Percentiles rank a stretch among this genome's conserved stretches.
Conservation (phyloP, 163 green algal genomes). For the Chloromonas sp. region DNA sequence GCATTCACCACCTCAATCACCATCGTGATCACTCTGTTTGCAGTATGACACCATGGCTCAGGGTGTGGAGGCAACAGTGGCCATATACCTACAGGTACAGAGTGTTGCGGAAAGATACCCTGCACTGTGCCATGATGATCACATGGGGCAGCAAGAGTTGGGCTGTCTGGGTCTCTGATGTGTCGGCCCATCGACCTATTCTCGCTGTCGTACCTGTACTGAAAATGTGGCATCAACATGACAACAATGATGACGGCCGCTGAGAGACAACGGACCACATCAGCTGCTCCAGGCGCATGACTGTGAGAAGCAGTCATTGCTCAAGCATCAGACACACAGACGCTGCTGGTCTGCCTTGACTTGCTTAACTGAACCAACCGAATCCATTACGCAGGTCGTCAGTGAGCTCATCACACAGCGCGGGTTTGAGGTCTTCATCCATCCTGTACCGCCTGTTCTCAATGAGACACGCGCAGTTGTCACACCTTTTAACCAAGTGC, state of each 20-base stretch:
- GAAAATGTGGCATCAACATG: no score
- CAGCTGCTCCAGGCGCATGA: background rate
- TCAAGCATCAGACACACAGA: background rate
- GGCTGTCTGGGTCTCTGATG: no score
- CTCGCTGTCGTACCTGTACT: no score
- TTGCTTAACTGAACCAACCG: no score
- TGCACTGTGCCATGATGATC: no score
- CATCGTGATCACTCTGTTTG: background rate
- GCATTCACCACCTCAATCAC: no score
- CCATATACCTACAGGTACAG: constrained; percentile 53
- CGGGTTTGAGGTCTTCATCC: constrained; percentile 51
- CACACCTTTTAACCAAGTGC: constrained; percentile 26
- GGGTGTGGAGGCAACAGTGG: constrained; percentile 50
- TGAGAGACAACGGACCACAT: background rate
- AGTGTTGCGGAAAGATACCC: no score
- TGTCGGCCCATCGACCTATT: no score
- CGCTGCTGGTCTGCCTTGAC: background rate
- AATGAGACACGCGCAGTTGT: constrained; percentile 55
- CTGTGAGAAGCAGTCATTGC: no score
- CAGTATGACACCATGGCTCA: constrained; percentile 57
- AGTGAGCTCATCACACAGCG: constrained; percentile 24
- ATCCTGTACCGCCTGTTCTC: constrained; percentile 62
- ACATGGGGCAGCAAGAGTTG: no score
- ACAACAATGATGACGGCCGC: no score
- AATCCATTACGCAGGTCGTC: background rate